These are phyloP conservation scores for Jatropha curcas DNA, from an alignment of 345 rosid species.

Conservation along the genomic window DNA sequence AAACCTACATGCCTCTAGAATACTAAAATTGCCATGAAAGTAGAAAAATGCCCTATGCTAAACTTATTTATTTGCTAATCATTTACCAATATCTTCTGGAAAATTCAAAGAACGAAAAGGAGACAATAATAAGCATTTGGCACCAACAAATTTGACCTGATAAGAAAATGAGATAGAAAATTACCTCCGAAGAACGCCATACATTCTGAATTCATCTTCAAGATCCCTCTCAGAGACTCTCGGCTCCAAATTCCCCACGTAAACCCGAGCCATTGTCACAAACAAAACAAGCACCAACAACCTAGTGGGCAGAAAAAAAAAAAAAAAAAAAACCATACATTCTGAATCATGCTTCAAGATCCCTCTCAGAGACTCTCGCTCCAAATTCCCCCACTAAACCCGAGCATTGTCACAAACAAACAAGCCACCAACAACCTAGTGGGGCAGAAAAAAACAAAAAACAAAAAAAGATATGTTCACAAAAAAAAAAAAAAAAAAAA, in stretches of 20 bases:
- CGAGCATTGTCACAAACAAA: conserved; percentile 40
- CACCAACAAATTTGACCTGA: not conserved
- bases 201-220: conserved; percentile 70
- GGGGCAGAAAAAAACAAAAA: too few species aligned
- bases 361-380: conserved; percentile 66
- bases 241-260: conserved; percentile 72
- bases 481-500: not conserved
- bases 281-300: conserved; percentile 7
- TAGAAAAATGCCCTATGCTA: too few species aligned
- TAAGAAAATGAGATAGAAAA: not conserved
- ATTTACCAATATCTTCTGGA: too few species aligned
- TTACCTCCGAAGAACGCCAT: conserved; percentile 73
- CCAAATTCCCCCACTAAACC: conserved; percentile 74
- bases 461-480: too few species aligned
- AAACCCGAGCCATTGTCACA: conserved; percentile 61
- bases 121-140: not conserved
- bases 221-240: conserved; percentile 69
- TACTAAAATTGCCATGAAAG: too few species aligned
- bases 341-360: conserved; percentile 75
- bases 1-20: too few species aligned
- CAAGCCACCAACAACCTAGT: conserved; percentile 15
- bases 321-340: too few species aligned
- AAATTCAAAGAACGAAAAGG: not conserved
- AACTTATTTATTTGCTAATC: too few species aligned
- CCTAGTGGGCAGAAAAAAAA: too few species aligned